phyloP scores from a whole-genome alignment of 495 filamentous ascomycete genomes.

The Daldinia grandis region DNA sequence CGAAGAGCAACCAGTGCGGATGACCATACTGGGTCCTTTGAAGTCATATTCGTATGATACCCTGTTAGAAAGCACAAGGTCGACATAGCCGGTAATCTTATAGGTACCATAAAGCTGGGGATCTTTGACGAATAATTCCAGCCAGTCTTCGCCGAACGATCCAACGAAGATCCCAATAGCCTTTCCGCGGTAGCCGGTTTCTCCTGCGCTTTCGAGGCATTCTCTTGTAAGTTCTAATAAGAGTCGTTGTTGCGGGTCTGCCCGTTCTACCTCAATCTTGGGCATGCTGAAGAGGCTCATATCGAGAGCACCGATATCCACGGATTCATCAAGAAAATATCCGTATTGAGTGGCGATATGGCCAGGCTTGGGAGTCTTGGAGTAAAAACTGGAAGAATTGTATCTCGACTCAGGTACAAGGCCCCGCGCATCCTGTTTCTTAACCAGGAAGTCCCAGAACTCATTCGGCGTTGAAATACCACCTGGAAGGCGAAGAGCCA shows the following conservation, averaged over 20 bases:
- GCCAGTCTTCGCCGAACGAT: constrained; percentile 52
- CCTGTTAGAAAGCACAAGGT: constrained; percentile 64
- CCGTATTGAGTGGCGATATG: constrained; percentile 22
- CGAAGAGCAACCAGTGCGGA: constrained; percentile 62
- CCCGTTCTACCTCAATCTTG: constrained; percentile 48
- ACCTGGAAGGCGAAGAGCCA: constrained; percentile 50
- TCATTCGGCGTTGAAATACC: constrained; percentile 37
- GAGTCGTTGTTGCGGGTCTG: constrained; percentile 63
- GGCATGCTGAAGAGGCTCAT: constrained; percentile 54
- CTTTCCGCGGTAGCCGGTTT: constrained; percentile 53
- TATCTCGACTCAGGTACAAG: constrained; percentile 51
- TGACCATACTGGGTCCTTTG: constrained; percentile 48
- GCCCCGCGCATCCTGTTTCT: constrained; percentile 29
- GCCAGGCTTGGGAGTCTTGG: constrained; percentile 16
- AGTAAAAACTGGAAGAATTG: constrained; percentile 48
- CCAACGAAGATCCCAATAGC: constrained; percentile 60
- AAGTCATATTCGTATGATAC: constrained; percentile 51
- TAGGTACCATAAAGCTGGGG: constrained; percentile 30
- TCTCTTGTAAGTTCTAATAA: constrained; percentile 61
- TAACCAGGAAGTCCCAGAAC: constrained; percentile 50
- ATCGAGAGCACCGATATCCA: constrained; percentile 43
- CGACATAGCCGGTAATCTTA: constrained; percentile 40
- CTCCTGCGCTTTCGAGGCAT: constrained; percentile 58
- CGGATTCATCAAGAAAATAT: constrained; percentile 43
- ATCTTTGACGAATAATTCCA: constrained; percentile 39